These are phyloP conservation scores for Stagonosporopsis tanaceti DNA, from an alignment of 2,329 filamentous ascomycete species.

Conservation along the genomic window DNA sequence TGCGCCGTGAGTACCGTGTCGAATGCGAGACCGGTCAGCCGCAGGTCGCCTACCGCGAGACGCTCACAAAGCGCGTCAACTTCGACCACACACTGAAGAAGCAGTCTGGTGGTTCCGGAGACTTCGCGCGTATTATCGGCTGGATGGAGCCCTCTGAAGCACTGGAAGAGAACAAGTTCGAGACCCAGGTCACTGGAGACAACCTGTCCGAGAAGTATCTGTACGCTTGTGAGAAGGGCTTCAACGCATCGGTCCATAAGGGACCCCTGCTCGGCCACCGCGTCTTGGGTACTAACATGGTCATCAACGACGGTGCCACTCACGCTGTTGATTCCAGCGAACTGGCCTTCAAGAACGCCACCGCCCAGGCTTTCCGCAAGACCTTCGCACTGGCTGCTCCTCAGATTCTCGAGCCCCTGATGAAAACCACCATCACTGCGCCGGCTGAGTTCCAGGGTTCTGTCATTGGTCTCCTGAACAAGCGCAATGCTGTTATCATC, in stretches of 20 bases:
- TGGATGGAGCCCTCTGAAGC: slow-evolving; percentile 86
- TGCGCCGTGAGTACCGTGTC: slow-evolving; percentile 95
- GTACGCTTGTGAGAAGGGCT: slow-evolving; percentile 93
- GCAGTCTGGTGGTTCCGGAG: slow-evolving; percentile 93
- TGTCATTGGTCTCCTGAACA: slow-evolving; percentile 94
- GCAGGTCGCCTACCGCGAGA: slow-evolving; percentile 96
- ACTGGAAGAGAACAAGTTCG: slow-evolving; percentile 80
- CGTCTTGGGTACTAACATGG: slow-evolving; percentile 88
- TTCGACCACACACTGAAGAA: slow-evolving; percentile 96
- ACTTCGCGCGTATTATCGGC: slow-evolving; percentile 91
- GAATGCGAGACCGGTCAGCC: slow-evolving; percentile 96
- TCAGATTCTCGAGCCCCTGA: slow-evolving; percentile 89
- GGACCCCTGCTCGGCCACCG: slow-evolving; percentile 92
- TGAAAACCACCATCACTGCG: slow-evolving; percentile 97
- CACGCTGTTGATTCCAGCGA: slow-evolving; percentile 98
- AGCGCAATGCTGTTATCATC: slow-evolving; percentile 92
- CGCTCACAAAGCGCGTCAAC: slow-evolving; percentile 77
- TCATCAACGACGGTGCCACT: slow-evolving; percentile 94
- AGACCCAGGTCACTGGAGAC: slow-evolving; percentile 86
- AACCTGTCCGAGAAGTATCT: slow-evolving; percentile 96
- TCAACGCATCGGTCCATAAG: slow-evolving; percentile 80
- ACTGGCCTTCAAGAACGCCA: slow-evolving; percentile 93
- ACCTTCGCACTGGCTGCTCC: slow-evolving; percentile 83
- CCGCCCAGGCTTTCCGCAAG: slow-evolving; percentile 96
- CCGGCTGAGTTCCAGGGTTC: slow-evolving; percentile 98